phyloP scores from a whole-genome alignment of 805 yeast genomes.

The Wickerhamomyces canadensis region DNA sequence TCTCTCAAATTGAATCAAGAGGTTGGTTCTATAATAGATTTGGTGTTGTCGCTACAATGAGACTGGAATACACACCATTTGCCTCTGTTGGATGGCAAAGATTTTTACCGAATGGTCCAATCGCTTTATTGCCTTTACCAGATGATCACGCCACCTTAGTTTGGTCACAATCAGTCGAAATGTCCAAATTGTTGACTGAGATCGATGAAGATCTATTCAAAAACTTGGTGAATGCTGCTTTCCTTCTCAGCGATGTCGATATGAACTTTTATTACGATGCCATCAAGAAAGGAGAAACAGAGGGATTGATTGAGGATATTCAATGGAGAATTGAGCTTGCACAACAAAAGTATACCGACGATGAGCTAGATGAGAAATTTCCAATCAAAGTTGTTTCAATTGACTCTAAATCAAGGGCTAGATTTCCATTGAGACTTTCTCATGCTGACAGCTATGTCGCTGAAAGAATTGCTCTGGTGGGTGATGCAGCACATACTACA shows the following conservation, averaged over 20 bases:
- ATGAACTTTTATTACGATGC: conserved; percentile 59
- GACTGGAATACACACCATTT: conserved; percentile 65
- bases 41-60: conserved; percentile 90
- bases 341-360: conserved; percentile 30
- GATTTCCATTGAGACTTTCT: conserved; percentile 81
- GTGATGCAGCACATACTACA: conserved; percentile 97
- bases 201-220: conserved; percentile 60
- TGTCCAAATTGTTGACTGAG: conserved; percentile 56
- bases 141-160: conserved; percentile 85
- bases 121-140: conserved; percentile 88
- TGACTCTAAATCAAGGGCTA: conserved; percentile 63
- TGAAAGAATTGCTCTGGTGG: conserved; percentile 86
- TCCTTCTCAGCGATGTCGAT: conserved; percentile 74
- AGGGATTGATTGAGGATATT: conserved; percentile 58
- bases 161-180: conserved; percentile 82
- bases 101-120: conserved; percentile 85
- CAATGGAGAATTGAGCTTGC: conserved; percentile 57
- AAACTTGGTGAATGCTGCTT: conserved; percentile 77
- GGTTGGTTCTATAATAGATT: conserved; percentile 90
- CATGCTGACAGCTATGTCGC: conserved; percentile 88
- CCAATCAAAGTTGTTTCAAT: conserved; percentile 66
- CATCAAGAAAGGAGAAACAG: conserved; percentile 30
- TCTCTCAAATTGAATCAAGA: conserved; percentile 73
- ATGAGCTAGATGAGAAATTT: conserved; percentile 49
- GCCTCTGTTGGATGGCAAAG: conserved; percentile 87